Conservation (phyloP, 2,329 filamentous ascomycete species). For the Acrodontium crateriforme region DNA sequence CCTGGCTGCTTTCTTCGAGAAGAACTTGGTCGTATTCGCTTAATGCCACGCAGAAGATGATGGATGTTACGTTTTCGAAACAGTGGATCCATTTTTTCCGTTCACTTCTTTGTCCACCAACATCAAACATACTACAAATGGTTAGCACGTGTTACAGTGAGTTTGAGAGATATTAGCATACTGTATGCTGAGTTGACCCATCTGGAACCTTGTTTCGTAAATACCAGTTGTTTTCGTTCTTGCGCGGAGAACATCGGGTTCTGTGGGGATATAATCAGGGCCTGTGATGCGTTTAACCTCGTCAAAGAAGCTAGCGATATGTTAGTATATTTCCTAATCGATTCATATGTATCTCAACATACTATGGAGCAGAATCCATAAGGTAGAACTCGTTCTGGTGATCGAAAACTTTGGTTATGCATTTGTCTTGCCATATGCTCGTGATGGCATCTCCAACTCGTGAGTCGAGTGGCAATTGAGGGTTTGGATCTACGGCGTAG, state of each 20-base stretch:
- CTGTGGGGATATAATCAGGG: constrained; percentile 76
- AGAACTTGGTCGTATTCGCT: constrained; percentile 98
- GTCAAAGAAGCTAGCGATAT: constrained; percentile 69
- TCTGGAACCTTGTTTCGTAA: constrained; percentile 95
- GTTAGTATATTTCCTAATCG: neutral
- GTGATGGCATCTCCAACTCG: constrained; percentile 72
- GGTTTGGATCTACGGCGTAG: constrained; percentile 82
- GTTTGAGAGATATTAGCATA: constrained; percentile 38
- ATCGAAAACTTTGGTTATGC: constrained; percentile 70
- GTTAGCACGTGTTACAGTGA: neutral
- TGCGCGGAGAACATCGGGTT: constrained; percentile 88
- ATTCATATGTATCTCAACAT: constrained; percentile 3
- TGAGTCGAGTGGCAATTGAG: constrained; percentile 68
- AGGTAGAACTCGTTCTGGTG: constrained; percentile 96
- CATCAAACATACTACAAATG: constrained; percentile 81
- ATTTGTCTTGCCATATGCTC: constrained; percentile 80
- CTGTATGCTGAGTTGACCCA: constrained; percentile 98
- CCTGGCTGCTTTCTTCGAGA: constrained; percentile 92
- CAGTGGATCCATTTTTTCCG: constrained; percentile 99
- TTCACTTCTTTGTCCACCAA: constrained; percentile 91
- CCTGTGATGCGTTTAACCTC: constrained; percentile 75
- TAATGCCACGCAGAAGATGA: constrained; percentile 96
- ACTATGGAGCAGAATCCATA: constrained; percentile 99
- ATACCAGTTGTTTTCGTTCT: constrained; percentile 98
- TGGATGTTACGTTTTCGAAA: constrained; percentile 98